A percentile compares a stretch with the other conserved stretches of the same genome.
Conservation (phyloP, 2,329 filamentous ascomycete genomes). For the Colletotrichum tofieldiae region DNA sequence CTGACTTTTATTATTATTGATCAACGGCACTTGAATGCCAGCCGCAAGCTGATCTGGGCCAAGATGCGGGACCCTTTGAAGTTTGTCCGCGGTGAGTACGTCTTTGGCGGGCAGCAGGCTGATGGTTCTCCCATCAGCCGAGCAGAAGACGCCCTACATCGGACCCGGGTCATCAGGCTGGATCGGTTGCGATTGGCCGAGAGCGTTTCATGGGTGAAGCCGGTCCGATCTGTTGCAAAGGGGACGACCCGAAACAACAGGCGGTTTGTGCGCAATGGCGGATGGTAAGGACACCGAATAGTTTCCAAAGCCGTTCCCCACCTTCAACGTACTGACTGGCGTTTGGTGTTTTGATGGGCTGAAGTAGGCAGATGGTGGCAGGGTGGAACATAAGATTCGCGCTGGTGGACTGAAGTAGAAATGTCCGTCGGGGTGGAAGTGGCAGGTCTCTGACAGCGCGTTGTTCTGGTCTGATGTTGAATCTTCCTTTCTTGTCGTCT, state of each 20-base stretch:
- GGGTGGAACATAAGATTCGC: constrained; percentile 22
- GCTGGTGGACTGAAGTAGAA: constrained; percentile 35
- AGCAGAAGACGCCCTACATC: not conserved
- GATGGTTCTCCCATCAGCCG: not conserved
- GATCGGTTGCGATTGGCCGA: constrained; percentile 28
- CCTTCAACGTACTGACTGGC: not conserved
- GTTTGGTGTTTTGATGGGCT: constrained; percentile 20
- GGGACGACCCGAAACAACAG: constrained; percentile 30
- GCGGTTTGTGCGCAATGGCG: constrained; percentile 30
- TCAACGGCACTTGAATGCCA: not conserved
- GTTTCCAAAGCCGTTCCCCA: constrained; percentile 4
- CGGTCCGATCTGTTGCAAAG: constrained; percentile 15
- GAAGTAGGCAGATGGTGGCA: not conserved
- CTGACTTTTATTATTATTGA: not conserved
- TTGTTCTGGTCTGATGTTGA: constrained; percentile 17
- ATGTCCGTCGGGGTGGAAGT: constrained; percentile 1
- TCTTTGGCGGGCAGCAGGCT: not conserved
- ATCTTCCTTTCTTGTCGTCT: constrained; percentile 10
- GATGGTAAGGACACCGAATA: constrained; percentile 19
- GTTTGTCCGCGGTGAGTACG: not conserved
- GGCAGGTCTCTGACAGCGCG: constrained; percentile 29
- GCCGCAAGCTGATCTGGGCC: constrained; percentile 6
- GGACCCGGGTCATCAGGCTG: not conserved
- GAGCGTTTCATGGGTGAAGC: constrained; percentile 24
- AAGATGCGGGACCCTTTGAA: not conserved